phyloP scores from a whole-genome alignment of 495 filamentous ascomycete genomes.

The Penicillium lagena region DNA sequence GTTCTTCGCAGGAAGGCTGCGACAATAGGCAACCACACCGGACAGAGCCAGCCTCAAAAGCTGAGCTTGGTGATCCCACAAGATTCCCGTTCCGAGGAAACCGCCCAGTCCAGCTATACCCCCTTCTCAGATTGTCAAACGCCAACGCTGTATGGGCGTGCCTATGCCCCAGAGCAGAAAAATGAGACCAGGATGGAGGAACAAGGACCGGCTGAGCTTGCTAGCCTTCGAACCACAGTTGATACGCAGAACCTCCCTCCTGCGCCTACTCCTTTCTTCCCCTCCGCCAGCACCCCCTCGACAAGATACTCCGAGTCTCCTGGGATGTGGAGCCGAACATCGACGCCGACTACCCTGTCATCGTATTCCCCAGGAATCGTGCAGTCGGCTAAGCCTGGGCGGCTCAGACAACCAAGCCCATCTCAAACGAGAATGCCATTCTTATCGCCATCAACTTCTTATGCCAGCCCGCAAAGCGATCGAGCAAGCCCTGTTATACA shows the following conservation, averaged over 20 bases:
- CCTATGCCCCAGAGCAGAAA: slow-evolving; percentile 3
- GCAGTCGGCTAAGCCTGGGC: slow-evolving; percentile 51
- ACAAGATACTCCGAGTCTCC: slow-evolving; percentile 91
- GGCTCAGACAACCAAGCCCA: slow-evolving; percentile 58
- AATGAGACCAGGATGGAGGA: slow-evolving; percentile 6
- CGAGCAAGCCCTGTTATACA: slow-evolving; percentile 53
- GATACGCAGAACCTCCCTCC: slow-evolving; percentile 57
- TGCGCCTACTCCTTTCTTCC: slow-evolving; percentile 58
- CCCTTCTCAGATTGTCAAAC: background rate
- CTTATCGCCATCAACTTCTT: slow-evolving; percentile 32
- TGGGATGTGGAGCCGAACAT: slow-evolving; percentile 79
- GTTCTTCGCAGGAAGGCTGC: slow-evolving; percentile 37
- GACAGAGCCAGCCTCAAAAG: slow-evolving; percentile 21
- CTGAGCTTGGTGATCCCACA: slow-evolving; percentile 33
- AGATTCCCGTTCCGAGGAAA: slow-evolving; percentile 2
- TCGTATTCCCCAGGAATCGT: slow-evolving; percentile 87
- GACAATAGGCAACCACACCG: slow-evolving; percentile 31
- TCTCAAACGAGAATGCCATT: slow-evolving; percentile 63
- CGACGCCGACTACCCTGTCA: slow-evolving; percentile 91
- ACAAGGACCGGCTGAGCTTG: slow-evolving; percentile 33
- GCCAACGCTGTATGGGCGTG: too few relatives aligned
- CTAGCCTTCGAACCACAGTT: slow-evolving; percentile 37
- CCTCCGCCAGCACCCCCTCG: slow-evolving; percentile 78
- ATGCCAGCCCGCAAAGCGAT: slow-evolving; percentile 57
- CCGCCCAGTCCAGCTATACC: slow-evolving; percentile 2